phyloP scores from a whole-genome alignment of 371 early-diverging fungal species.

The Cokeromyces recurvatus region DNA sequence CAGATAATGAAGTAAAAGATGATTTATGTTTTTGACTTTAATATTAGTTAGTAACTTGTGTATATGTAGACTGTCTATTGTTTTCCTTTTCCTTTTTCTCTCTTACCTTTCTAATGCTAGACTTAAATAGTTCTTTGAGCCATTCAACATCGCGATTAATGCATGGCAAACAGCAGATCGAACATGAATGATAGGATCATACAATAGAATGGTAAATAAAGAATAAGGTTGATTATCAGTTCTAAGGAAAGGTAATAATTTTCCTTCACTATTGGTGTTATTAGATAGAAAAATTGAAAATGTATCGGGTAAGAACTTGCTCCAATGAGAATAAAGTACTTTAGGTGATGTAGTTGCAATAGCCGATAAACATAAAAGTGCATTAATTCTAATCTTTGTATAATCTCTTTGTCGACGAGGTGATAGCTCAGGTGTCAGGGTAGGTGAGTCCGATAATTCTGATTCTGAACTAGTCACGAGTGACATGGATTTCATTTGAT shows the following conservation, averaged over 20 bases:
- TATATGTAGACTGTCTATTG: too few species aligned
- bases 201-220: slow-evolving; percentile 41
- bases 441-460: slow-evolving; percentile 53
- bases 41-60: too few species aligned
- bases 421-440: slow-evolving; percentile 5
- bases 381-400: slow-evolving; percentile 55
- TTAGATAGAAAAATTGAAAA: slow-evolving; percentile 29
- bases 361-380: slow-evolving; percentile 50
- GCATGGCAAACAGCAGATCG: slow-evolving; percentile 52
- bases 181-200: slow-evolving; percentile 39
- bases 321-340: slow-evolving; percentile 55
- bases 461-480: slow-evolving; percentile 53
- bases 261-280: slow-evolving; percentile 8
- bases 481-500: neutral
- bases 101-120: slow-evolving; percentile 60
- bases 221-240: slow-evolving; percentile 42
- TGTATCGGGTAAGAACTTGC: slow-evolving; percentile 53
- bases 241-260: slow-evolving; percentile 16
- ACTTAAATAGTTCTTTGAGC: slow-evolving; percentile 56
- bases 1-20: slow-evolving; percentile 43
- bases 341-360: slow-evolving; percentile 55
- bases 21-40: too few species aligned
- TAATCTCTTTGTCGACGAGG: slow-evolving; percentile 32
- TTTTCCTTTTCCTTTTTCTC: too few species aligned
- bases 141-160: slow-evolving; percentile 53